phyloP scores from a whole-genome alignment of 2,329 filamentous ascomycete genomes.

The Colletotrichum sp. region DNA sequence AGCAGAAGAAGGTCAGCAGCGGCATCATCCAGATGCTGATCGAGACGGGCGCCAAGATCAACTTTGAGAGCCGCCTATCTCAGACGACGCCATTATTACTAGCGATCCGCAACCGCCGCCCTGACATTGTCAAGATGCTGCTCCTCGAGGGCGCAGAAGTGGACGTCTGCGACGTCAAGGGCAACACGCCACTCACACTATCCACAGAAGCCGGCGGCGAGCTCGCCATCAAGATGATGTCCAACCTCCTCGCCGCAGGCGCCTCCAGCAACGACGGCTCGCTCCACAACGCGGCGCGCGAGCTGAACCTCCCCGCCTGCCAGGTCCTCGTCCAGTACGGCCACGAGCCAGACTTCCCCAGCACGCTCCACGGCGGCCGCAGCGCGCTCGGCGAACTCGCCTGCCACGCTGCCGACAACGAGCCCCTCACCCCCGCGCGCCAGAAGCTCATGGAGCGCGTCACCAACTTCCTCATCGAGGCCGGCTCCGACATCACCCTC shows the following conservation, averaged over 20 bases:
- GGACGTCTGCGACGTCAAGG: conserved; percentile 60
- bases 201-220: conserved; percentile 62
- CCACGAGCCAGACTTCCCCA: conserved; percentile 71
- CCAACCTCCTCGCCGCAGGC: conserved; percentile 58
- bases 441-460: conserved; percentile 63
- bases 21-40: conserved; percentile 62
- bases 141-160: conserved; percentile 65
- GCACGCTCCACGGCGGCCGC: conserved; percentile 64
- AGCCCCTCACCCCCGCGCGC: conserved; percentile 47
- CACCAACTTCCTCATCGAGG: conserved; percentile 60
- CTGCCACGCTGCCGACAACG: conserved; percentile 54
- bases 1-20: conserved; percentile 67
- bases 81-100: conserved; percentile 64
- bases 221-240: conserved; percentile 58
- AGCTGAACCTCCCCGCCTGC: conserved; percentile 62
- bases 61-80: conserved; percentile 57
- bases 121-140: conserved; percentile 63
- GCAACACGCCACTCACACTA: conserved; percentile 65
- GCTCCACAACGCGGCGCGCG: conserved; percentile 67
- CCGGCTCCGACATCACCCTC: conserved; percentile 61
- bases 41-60: conserved; percentile 60
- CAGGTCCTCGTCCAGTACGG: conserved; percentile 61
- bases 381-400: conserved; percentile 70
- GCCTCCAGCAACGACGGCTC: conserved; percentile 69
- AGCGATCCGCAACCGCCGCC: conserved; percentile 59